Percentiles rank a stretch among this genome's conserved stretches.
Conservation (phyloP, 2,329 filamentous ascomycete genomes). For the Drechslerella coelobrocha region DNA sequence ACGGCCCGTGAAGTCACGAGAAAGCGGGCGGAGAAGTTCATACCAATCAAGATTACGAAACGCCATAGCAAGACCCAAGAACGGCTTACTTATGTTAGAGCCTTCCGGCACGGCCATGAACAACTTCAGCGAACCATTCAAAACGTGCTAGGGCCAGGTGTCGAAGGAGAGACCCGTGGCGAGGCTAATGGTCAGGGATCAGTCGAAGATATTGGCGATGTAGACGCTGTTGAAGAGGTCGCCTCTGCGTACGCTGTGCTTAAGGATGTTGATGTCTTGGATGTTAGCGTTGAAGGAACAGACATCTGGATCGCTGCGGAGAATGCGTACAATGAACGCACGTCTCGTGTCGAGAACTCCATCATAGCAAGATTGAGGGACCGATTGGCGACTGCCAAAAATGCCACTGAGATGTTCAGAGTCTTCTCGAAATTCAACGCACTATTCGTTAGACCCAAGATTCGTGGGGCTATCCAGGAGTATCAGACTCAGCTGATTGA, state of each 20-base stretch:
- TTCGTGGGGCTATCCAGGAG: conserved; percentile 94
- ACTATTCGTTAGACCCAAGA: conserved; percentile 97
- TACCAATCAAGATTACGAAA: conserved; percentile 92
- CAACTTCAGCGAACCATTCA: conserved; percentile 95
- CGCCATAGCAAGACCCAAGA: conserved; percentile 89
- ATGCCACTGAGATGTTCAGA: conserved; percentile 98
- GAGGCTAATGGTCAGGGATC: conserved; percentile 70
- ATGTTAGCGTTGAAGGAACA: conserved; percentile 88
- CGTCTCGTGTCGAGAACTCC: conserved; percentile 95
- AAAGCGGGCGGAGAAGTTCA: conserved; percentile 94
- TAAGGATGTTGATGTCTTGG: conserved; percentile 92
- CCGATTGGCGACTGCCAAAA: conserved; percentile 91
- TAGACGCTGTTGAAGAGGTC: conserved; percentile 96
- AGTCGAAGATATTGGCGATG: conserved; percentile 93
- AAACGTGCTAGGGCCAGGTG: conserved; percentile 85
- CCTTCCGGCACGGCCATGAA: conserved; percentile 95
- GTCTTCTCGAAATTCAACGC: conserved; percentile 99
- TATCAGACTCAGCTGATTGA: conserved; percentile 98
- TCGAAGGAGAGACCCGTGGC: conserved; percentile 56
- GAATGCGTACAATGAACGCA: conserved; percentile 95
- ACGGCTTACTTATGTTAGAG: conserved; percentile 88
- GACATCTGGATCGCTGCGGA: conserved; percentile 92
- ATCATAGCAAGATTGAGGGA: conserved; percentile 95
- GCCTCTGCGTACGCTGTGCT: conserved; percentile 91
- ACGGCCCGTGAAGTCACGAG: conserved; percentile 93